Evolutionary conservation across 2,329 filamentous ascomycete genomes (phyloP), one percentile per base, ranked within the genome.

Genomic region (Pyricularia sp.): DNA sequence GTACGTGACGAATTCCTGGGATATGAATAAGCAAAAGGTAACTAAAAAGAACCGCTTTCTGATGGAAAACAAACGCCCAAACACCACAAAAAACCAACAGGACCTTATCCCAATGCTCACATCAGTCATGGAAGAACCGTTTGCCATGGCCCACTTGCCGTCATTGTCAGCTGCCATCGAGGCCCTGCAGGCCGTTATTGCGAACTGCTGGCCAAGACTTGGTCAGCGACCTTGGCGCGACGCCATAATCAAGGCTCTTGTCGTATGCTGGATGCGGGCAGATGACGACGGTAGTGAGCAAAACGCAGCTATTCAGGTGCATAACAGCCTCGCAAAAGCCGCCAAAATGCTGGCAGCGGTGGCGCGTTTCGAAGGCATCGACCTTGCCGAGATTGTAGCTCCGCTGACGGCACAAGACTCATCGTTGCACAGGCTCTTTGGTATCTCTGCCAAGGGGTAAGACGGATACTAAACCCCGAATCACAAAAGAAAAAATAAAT

Each of bases 191-290:
- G 79, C 80, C 0, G 79, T 90, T 17, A 79, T 96, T 12, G 72
- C 83, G 14, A 88, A 84, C 70, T 87, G 86, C 70, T 93, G 92
- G 88, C 90, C 91, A 12, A 83, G 92, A 4, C 80, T 96, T 5
- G 78, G 74, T 11, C 73, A 75, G 4, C 75, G 81, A 67, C 79
- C 80, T 33, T 89, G 92, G 80, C 81, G 86, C 31, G 86, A 85
- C 4, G 87, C 91, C 70, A 79, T 94, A 6, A 76, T 93, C 64
- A 85, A 85, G 72, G 87, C 85, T 0, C 71, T 92, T 1, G 82
- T 84, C 50, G 75, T 87, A 1, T 90, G 88, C 76, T 92, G 88
- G 88, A 76, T 88, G 4, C 86, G 86, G 70, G 73, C 88, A 20
- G 72, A 79, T n/a, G 80, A 82, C 6, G 76, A 80, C 30, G 72